These are phyloP conservation scores for Acaromyces ingoldii DNA, from an alignment of 1,284 basidiomycete species.

Conservation along the genomic window DNA sequence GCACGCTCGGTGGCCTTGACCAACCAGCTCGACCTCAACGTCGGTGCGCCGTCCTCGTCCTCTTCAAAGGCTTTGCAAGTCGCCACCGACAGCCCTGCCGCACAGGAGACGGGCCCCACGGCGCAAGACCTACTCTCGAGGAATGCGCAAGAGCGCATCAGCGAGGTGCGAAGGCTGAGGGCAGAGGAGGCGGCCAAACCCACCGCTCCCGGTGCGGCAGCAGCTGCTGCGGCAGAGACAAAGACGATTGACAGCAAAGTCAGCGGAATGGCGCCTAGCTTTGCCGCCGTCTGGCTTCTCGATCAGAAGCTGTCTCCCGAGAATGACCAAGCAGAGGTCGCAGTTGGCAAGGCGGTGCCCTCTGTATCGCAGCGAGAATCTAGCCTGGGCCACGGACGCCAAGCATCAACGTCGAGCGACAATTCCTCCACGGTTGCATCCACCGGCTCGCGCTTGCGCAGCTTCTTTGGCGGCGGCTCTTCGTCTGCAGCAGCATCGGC, in stretches of 20 bases:
- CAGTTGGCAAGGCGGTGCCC: constrained; percentile 5
- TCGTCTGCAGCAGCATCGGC: too few relatives aligned
- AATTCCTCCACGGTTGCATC: neutral
- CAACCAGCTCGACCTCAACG: constrained; percentile 15
- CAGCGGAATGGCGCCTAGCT: constrained; percentile 31
- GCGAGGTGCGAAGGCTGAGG: constrained; percentile 29
- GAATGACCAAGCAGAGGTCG: constrained; percentile 4
- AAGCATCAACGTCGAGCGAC: constrained; percentile 1
- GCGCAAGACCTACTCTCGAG: constrained; percentile 3
- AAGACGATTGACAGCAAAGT: too few relatives aligned
- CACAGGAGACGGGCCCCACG: neutral
- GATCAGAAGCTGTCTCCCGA: too few relatives aligned
- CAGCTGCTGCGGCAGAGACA: constrained; percentile 12
- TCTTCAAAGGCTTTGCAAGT: too few relatives aligned
- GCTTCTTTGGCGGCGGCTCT: neutral
- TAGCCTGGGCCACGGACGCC: neutral
- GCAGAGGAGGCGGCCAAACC: constrained; percentile 16
- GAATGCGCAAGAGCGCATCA: constrained; percentile 28
- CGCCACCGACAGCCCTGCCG: too few relatives aligned
- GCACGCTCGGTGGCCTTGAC: constrained; percentile 15
- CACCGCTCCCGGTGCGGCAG: too few relatives aligned
- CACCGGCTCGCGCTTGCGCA: constrained; percentile 4
- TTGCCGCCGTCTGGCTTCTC: constrained; percentile 41
- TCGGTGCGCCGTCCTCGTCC: neutral
- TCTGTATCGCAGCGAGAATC: neutral